Conservation (phyloP, 345 rosid genomes). For the Hibiscus trionum region DNA sequence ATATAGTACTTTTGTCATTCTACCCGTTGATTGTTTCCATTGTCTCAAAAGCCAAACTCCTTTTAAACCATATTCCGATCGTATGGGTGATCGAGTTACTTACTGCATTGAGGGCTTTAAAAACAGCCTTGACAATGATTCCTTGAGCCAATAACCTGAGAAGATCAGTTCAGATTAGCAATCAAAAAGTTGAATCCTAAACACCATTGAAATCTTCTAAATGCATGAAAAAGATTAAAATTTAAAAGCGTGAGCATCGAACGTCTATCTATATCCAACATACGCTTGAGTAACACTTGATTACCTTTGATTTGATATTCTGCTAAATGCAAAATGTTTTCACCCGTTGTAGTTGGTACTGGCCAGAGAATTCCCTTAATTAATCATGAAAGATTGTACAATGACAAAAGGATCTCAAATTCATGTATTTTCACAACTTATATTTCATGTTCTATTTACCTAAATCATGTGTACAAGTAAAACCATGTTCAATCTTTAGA, state of each 20-base stretch:
- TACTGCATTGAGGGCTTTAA: constrained; percentile 89
- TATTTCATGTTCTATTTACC: too few species aligned
- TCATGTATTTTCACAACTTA: too few species aligned
- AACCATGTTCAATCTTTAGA: too few species aligned
- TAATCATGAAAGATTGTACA: too few species aligned
- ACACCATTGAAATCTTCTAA: not conserved
- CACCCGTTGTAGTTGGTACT: constrained; percentile 69
- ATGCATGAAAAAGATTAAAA: not conserved
- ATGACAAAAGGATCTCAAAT: too few species aligned
- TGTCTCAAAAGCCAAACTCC: too few species aligned
- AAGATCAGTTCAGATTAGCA: constrained; percentile 9
- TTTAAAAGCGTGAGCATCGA: too few species aligned
- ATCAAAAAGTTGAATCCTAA: not conserved
- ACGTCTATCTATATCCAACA: too few species aligned
- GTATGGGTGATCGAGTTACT: constrained; percentile 23
- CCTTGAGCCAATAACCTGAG: constrained; percentile 85
- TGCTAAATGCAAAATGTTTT: constrained; percentile 71
- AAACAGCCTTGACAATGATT: constrained; percentile 88
- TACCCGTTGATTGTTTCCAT: too few species aligned
- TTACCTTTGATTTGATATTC: constrained; percentile 31
- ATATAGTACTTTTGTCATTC: too few species aligned
- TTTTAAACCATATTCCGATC: not conserved
- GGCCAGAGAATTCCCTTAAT: constrained; percentile 53
- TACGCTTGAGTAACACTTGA: not conserved
- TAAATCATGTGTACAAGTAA: too few species aligned